Base-by-base conservation (phyloP, 208 protist species). In the Vickermania spadyakhi region DNA sequence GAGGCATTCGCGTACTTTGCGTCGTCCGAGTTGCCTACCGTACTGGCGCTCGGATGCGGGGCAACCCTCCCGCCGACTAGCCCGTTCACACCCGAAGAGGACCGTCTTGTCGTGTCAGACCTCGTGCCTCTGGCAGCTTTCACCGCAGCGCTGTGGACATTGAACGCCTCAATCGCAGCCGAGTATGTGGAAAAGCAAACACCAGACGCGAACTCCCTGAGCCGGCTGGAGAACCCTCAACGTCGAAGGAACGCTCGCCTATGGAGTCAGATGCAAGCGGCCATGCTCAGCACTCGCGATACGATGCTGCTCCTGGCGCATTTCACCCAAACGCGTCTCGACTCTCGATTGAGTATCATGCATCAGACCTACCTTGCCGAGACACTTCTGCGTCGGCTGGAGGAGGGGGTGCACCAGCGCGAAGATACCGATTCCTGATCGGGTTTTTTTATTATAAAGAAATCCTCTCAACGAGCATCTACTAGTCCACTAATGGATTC, bases 241-340 rank as follows among this genome's bases (percentile, higher is more conserved):
- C 36, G 36, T 7, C 36, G 18, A 18, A 7, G 36, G 11, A n/a
- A 18, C 36, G 36, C 7, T 7, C 72, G 82, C 14, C 67, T 91
- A 31, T 94, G 87, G 87, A 49, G 66, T 7, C 81, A 77, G 22
- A 94, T 94, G 87, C 83, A 91, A 62, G 72, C 76, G 26, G 59
- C 84, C 0, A 88, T 94, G 84, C 73, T 94, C 28, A 91, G 84
- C 52, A 94, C 87, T 26, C 68, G 87, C 1, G 87, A 94, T 45
- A 69, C 81, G 22, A 79, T 78, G 4, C 50, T 93, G 26, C 62
- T 93, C 23, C 59, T 64, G 1, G 81, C 80, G 1, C 71, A 86
- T 64, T 73, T 74, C 55, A 70, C 54, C 27, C 67, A 73, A 50
- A 56, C 56, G 14, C 65, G 56, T 14, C 79, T 89, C 0, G 86